phyloP scores from a whole-genome alignment of 257 asterid genomes.

The Solanum chilense region DNA sequence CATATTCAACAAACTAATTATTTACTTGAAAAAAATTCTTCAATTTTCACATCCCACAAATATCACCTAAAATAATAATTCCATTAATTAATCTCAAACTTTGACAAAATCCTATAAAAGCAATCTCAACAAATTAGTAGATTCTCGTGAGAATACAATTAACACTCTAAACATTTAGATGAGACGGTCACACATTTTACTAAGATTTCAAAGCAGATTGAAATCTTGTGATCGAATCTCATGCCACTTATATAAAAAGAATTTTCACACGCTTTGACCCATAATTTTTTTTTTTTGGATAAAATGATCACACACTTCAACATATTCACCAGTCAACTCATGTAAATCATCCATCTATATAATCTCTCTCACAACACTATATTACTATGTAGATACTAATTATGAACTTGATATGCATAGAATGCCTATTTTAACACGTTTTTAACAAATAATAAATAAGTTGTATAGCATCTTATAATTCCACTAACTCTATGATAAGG shows the following conservation, averaged over 20 bases:
- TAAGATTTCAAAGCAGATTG: no score
- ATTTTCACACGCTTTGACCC: no score
- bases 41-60: background rate
- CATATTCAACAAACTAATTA: no score
- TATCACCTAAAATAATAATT: no score
- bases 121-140: background rate
- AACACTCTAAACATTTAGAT: no score
- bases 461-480: background rate
- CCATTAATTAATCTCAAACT: background rate
- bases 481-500: background rate
- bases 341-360: background rate
- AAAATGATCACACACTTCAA: no score
- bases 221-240: no score
- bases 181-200: no score
- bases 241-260: no score
- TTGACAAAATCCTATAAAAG: background rate
- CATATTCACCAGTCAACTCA: background rate
- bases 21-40: no score
- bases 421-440: background rate
- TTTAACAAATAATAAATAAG: background rate
- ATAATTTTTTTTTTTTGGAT: no score
- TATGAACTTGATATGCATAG: background rate
- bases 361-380: background rate
- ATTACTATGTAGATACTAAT: background rate
- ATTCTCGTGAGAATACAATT: background rate